Conservation (phyloP, 805 yeast species). For the Scheffersomyces spartinae region DNA sequence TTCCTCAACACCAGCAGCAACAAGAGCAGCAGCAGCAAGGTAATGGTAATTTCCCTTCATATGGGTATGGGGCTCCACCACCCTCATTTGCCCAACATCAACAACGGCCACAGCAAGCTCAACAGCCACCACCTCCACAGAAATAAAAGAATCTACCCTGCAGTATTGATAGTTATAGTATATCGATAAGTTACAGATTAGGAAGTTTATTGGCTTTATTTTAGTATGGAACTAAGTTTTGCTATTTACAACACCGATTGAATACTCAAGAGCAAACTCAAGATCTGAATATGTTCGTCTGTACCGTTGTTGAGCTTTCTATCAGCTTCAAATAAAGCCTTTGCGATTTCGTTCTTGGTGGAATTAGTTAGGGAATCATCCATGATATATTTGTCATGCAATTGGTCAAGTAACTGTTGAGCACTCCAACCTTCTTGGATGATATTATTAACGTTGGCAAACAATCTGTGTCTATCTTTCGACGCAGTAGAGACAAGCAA, state of each 20-base stretch:
- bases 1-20: constrained; percentile 5
- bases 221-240: too few relatives aligned
- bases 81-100: constrained; percentile 6
- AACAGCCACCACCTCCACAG: constrained; percentile 4
- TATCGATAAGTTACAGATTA: not conserved
- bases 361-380: constrained; percentile 37
- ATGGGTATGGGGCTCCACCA: too few relatives aligned
- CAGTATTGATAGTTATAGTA: too few relatives aligned
- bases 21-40: constrained; percentile 7
- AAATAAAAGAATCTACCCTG: too few relatives aligned
- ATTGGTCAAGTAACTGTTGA: constrained; percentile 55
- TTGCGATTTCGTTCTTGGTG: constrained; percentile 57
- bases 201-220: not conserved
- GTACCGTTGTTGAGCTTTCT: constrained; percentile 70
- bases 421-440: constrained; percentile 71
- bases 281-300: constrained; percentile 75
- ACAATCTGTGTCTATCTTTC: constrained; percentile 18
- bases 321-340: constrained; percentile 63
- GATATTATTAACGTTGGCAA: constrained; percentile 36
- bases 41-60: too few relatives aligned
- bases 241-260: constrained; percentile 11
- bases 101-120: constrained; percentile 8
- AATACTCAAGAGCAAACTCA: constrained; percentile 41
- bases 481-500: constrained; percentile 24
- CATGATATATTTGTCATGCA: constrained; percentile 55